These are phyloP conservation scores for Geranium brycei DNA, from an alignment of 345 rosid species.

Conservation along the genomic window DNA sequence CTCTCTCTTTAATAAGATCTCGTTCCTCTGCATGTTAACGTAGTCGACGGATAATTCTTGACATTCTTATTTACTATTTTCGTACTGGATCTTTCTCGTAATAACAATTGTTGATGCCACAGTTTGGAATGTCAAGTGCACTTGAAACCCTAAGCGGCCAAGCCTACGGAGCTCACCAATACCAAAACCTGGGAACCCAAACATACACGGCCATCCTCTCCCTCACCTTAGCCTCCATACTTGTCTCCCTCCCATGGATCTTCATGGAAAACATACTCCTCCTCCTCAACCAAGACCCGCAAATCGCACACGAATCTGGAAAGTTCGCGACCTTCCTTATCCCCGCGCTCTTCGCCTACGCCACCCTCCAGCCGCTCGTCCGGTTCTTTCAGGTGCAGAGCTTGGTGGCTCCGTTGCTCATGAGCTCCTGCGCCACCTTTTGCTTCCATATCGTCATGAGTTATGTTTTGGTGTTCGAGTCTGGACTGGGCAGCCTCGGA, in stretches of 20 bases:
- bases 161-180: constrained; percentile 18
- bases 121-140: constrained; percentile 4
- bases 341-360: constrained; percentile 33
- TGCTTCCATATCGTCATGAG: constrained; percentile 25
- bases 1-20: no score
- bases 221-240: constrained; percentile 20
- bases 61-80: no score
- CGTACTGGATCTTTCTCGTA: no score
- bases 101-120: neutral
- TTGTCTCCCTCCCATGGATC: constrained; percentile 30
- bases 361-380: constrained; percentile 29
- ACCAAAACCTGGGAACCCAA: constrained; percentile 23
- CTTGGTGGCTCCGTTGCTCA: constrained; percentile 26
- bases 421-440: constrained; percentile 21
- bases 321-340: constrained; percentile 24
- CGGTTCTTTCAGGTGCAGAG: constrained; percentile 32
- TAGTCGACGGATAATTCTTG: no score
- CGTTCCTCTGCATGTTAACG: no score
- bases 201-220: constrained; percentile 30
- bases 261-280: constrained; percentile 29
- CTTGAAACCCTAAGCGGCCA: constrained; percentile 5
- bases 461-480: constrained; percentile 28
- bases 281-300: constrained; percentile 31
- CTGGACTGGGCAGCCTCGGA: constrained; percentile 20
- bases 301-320: constrained; percentile 26